These are phyloP conservation scores for Lenwebbia sp. DNA, from an alignment of 345 rosid genomes.

Conservation along the genomic window DNA sequence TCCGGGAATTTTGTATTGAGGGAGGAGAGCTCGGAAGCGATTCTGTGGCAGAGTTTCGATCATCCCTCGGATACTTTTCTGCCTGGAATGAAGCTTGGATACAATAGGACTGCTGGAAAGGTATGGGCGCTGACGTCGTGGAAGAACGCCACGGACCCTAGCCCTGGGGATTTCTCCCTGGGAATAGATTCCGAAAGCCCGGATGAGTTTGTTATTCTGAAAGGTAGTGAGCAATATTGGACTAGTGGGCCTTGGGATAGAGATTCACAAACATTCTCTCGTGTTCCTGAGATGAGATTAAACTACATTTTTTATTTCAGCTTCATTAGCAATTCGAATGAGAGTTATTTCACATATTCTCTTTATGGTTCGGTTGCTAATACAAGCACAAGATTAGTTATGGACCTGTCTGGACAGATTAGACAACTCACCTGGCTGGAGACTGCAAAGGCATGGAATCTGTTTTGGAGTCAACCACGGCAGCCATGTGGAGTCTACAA, in stretches of 20 bases:
- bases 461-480: constrained; percentile 15
- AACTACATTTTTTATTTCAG: neutral
- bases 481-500: constrained; percentile 9
- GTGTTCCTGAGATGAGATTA: neutral
- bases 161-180: neutral
- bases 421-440: constrained; percentile 4
- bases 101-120: neutral
- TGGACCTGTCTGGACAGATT: constrained; percentile 10
- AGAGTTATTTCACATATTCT: neutral
- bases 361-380: neutral
- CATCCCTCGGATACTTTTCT: constrained; percentile 24
- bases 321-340: neutral
- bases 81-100: constrained; percentile 30
- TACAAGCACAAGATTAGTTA: constrained; percentile 6
- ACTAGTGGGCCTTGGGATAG: neutral
- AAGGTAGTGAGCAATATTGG: neutral
- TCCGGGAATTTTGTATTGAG: constrained; percentile 38
- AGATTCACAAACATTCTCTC: neutral
- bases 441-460: neutral
- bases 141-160: neutral
- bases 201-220: neutral
- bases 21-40: constrained; percentile 1
- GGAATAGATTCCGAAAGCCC: neutral
- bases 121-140: neutral
- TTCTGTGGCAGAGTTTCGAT: constrained; percentile 45